phyloP scores from a whole-genome alignment of 176 grass and related monocot genomes.

The Bonia amplexicaulis region DNA sequence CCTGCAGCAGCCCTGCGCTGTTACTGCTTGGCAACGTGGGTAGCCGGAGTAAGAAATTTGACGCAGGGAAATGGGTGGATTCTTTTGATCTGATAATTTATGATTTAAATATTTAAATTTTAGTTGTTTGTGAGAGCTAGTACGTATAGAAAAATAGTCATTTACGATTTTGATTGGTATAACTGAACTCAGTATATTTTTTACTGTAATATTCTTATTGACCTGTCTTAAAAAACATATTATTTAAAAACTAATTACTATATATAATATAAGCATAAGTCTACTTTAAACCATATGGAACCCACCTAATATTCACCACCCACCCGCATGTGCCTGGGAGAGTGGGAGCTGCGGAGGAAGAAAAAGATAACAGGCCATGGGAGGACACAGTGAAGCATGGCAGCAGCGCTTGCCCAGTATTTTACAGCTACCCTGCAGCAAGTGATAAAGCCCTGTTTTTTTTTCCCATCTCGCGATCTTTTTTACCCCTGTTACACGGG shows the following conservation, averaged over 20 bases:
- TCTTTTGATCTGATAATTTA: too few relatives aligned
- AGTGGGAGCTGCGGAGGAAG: constrained; percentile 8
- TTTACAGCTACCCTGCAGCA: constrained; percentile 8
- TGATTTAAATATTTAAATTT: too few relatives aligned
- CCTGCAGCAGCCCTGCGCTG: neutral
- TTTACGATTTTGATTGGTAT: too few relatives aligned
- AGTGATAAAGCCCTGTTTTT: neutral
- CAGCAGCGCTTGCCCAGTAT: constrained; percentile 16
- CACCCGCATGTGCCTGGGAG: neutral
- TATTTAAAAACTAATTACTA: too few relatives aligned
- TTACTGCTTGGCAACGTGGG: constrained; percentile 40
- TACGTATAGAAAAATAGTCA: too few relatives aligned
- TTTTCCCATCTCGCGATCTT: neutral
- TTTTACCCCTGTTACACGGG: neutral
- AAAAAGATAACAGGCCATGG: neutral
- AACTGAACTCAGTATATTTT: too few relatives aligned
- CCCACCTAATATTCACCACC: neutral
- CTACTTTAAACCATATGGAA: too few relatives aligned
- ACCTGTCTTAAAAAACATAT: too few relatives aligned
- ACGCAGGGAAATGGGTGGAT: too few relatives aligned
- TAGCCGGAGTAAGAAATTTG: neutral
- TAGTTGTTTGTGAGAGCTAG: too few relatives aligned
- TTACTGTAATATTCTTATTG: too few relatives aligned
- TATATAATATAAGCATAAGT: too few relatives aligned
- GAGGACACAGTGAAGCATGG: constrained; percentile 1